These are phyloP conservation scores for Calvatia gigantea DNA, from an alignment of 768 basidiomycete genomes.

Conservation along the genomic window DNA sequence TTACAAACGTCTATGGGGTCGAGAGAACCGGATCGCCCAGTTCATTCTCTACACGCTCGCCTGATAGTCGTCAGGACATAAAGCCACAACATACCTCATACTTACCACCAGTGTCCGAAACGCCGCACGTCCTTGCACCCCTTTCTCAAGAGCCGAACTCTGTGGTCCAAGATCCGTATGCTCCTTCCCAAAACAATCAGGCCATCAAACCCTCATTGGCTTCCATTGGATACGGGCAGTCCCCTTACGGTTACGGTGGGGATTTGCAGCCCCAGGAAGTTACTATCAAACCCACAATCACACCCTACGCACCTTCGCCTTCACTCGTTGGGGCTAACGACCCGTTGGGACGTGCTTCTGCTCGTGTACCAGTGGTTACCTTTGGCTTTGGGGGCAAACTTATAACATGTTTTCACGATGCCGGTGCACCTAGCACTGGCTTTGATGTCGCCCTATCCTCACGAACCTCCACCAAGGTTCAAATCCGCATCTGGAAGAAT, in stretches of 20 bases:
- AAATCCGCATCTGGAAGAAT: slow-evolving; percentile 63
- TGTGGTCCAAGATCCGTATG: not conserved
- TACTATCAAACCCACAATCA: slow-evolving; percentile 35
- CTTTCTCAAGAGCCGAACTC: not conserved
- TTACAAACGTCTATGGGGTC: slow-evolving; percentile 20
- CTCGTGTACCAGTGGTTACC: slow-evolving; percentile 73
- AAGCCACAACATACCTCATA: slow-evolving; percentile 9
- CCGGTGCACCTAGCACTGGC: slow-evolving; percentile 61
- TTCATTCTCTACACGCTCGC: slow-evolving; percentile 19
- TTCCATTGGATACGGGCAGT: not conserved
- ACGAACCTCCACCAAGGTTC: slow-evolving; percentile 64
- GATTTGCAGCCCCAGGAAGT: slow-evolving; percentile 25
- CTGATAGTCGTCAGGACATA: slow-evolving; percentile 22
- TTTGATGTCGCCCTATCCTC: slow-evolving; percentile 77
- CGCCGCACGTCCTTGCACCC: not conserved
- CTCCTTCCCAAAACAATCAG: not conserved
- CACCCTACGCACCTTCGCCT: slow-evolving; percentile 80
- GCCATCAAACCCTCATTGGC: not conserved
- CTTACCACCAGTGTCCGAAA: slow-evolving; percentile 8
- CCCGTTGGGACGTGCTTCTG: slow-evolving; percentile 69
- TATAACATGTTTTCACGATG: slow-evolving; percentile 83
- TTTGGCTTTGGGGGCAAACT: slow-evolving; percentile 95
- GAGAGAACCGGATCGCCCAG: slow-evolving; percentile 31
- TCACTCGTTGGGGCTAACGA: slow-evolving; percentile 81
- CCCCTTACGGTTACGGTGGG: not conserved